Conservation (phyloP, 83 land plant genomes). For the Picea abies region DNA sequence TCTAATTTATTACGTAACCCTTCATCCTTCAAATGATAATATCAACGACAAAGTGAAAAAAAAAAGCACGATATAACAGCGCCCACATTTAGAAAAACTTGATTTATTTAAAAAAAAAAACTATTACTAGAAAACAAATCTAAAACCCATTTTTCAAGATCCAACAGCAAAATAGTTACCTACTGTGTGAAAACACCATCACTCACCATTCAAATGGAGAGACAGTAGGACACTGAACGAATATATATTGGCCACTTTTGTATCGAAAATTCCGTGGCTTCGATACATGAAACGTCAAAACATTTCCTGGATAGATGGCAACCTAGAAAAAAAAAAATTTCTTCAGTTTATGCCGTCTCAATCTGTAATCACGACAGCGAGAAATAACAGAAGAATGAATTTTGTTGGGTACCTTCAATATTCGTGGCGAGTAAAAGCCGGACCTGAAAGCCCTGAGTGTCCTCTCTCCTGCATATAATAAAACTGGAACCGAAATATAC, state of each 20-base stretch:
- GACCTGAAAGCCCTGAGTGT: constrained; percentile 68
- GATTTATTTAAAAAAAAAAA: no score
- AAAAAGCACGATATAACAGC: no score
- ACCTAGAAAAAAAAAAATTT: constrained; percentile 38
- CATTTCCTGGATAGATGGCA: constrained; percentile 84
- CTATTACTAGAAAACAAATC: no score
- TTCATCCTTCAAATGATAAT: no score
- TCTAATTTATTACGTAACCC: no score
- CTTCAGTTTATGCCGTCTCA: not conserved
- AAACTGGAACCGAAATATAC: constrained; percentile 78
- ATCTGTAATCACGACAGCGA: not conserved
- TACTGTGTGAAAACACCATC: not conserved
- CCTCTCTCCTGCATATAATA: constrained; percentile 81
- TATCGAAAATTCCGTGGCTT: constrained; percentile 87
- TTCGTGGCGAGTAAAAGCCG: constrained; percentile 59
- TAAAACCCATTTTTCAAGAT: no score
- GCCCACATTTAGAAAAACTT: no score
- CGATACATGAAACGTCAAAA: constrained; percentile 76
- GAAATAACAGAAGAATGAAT: constrained; percentile 7
- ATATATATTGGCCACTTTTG: constrained; percentile 94
- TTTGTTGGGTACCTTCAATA: constrained; percentile 56
- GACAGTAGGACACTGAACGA: constrained; percentile 82
- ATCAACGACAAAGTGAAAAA: no score
- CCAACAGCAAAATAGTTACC: no score
- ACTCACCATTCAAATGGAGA: constrained; percentile 93